Conservation (phyloP, 2,329 filamentous ascomycete species). For the Hypoxylon sp. region DNA sequence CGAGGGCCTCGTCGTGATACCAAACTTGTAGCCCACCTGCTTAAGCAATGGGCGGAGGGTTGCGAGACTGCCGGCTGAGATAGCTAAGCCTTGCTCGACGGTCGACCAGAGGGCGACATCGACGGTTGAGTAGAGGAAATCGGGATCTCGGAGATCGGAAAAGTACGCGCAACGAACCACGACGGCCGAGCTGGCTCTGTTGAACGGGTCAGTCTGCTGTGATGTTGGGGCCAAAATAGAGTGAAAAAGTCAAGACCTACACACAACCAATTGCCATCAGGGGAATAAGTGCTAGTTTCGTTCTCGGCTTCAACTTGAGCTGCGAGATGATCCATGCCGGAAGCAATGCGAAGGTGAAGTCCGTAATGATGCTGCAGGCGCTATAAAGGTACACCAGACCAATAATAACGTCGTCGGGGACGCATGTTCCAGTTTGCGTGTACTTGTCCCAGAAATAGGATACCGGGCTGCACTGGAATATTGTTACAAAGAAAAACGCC, state of each 20-base stretch:
- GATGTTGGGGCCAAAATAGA: neutral
- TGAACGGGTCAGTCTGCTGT: constrained; percentile 4
- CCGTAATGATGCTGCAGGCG: constrained; percentile 54
- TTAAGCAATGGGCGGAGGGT: constrained; percentile 48
- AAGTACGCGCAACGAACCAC: constrained; percentile 41
- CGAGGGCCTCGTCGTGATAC: neutral
- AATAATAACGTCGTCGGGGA: constrained; percentile 54
- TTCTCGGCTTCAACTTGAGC: constrained; percentile 60
- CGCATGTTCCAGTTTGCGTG: constrained; percentile 40
- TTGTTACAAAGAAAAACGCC: constrained; percentile 40
- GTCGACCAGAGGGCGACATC: constrained; percentile 51
- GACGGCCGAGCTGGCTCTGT: constrained; percentile 41
- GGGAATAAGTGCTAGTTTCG: constrained; percentile 60
- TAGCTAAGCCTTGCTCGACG: constrained; percentile 50
- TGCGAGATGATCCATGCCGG: constrained; percentile 61
- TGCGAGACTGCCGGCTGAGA: constrained; percentile 47
- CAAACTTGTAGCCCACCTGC: neutral
- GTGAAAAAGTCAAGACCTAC: constrained; percentile 20
- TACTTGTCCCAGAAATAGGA: constrained; percentile 40
- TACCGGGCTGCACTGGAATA: constrained; percentile 41
- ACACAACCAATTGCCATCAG: constrained; percentile 63
- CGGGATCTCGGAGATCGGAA: constrained; percentile 33
- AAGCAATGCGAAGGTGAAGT: constrained; percentile 57
- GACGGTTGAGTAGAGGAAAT: constrained; percentile 40
- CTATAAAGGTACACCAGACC: constrained; percentile 60